Base-by-base conservation (phyloP, 345 rosid species). In the Euphorbia peplus region DNA sequence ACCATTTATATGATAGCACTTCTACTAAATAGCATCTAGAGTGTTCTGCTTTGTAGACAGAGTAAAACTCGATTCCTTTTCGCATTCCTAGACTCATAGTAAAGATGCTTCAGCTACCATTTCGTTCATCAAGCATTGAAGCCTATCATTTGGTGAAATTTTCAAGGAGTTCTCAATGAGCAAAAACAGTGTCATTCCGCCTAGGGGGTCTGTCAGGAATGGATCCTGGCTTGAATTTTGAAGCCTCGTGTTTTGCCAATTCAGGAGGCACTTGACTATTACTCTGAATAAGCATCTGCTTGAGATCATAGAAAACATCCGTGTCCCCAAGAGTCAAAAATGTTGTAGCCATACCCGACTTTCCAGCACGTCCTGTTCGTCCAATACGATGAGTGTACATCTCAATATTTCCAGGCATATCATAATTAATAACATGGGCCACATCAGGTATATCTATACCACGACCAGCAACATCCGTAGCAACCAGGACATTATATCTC, bases 381-480 rank as follows among this genome's bases (percentile, higher is more conserved):
- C 99, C 96, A 58, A 95, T 91, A 64, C 95, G 95, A 76, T 91
- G 99, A 4, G 97, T 91, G 75, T 95, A 91, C 90, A 78, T 85
- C 77, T 91, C 97, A 57, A 91, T 90, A 60, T 81, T 86, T 58
- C 85, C 83, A 65, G 95, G 95, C 99, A 95, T 91, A 76, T 91
- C 97, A 46, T 82, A 95, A 79, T 91, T 95, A 61, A 91, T 87
- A 68, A 95, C 99, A 68, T 91, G 93, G 72, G 95, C 96, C 66
- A 95, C 99, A 68, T 95, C 95, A 0, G 97, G 95, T 59, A 95
- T 95, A 75, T 95, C 96, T 26, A 95, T 91, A 51, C 96, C 99
- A 81, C 95, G 97, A 6, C 96, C 95, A 5, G 88, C 96, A 68
- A 95, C 97, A 78, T 95, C 96, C 18, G 99, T 91, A 0, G 99